Evolutionary conservation across 371 early-diverging fungal species (phyloP).

Genomic region (Mortierella sp.): DNA sequence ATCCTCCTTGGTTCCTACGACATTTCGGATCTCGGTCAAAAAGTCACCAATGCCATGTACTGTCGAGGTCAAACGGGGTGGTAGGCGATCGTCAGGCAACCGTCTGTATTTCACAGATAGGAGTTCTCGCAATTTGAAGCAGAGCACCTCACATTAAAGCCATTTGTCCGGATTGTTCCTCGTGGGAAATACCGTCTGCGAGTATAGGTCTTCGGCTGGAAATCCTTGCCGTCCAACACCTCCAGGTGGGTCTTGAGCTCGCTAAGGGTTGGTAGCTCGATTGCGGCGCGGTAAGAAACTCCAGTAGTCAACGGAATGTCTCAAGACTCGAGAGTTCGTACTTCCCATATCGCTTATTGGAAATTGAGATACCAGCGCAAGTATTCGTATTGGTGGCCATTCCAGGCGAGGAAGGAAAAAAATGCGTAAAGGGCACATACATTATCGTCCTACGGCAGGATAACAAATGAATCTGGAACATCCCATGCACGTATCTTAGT

Average conservation of each 20-base stretch:
- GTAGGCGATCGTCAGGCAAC: not conserved
- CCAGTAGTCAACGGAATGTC: no score
- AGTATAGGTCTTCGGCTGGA: constrained; percentile 1
- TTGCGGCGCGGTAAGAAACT: no score
- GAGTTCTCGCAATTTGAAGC: constrained; percentile 14
- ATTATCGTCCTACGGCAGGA: no score
- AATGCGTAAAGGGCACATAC: no score
- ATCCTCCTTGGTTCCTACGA: constrained; percentile 8
- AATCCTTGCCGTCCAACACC: not conserved
- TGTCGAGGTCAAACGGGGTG: not conserved
- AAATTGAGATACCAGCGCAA: no score
- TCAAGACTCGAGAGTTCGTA: no score
- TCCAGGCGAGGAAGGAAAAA: no score
- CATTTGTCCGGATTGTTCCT: constrained; percentile 15
- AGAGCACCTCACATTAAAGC: not conserved
- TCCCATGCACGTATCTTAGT: no score
- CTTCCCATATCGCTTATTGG: no score
- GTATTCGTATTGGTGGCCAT: no score
- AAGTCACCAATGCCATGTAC: not conserved
- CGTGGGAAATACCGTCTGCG: constrained; percentile 4
- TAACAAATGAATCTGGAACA: no score
- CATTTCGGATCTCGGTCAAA: constrained; percentile 19
- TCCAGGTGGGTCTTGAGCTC: not conserved
- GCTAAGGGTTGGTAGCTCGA: not conserved
- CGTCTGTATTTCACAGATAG: not conserved